Evolutionary conservation across 441 rosid genomes (phyloP).

Genomic region (Viola pubescens): DNA sequence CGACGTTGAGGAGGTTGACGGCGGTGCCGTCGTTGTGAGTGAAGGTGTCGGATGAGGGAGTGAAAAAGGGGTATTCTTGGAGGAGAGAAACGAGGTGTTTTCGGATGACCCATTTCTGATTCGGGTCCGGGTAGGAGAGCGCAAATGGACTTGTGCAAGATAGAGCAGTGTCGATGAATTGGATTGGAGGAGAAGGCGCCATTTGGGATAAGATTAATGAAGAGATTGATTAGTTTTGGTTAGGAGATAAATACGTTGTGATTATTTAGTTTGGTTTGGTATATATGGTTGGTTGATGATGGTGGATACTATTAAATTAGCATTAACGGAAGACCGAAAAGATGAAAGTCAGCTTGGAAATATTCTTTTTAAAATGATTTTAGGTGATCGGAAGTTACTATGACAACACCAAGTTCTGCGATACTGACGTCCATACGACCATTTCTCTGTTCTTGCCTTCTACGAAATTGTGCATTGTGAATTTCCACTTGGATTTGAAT

Average conservation of each 20-base stretch:
- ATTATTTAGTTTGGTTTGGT: too few species aligned
- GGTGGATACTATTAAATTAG: not conserved
- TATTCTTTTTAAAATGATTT: not conserved
- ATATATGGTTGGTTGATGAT: too few species aligned
- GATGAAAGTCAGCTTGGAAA: conserved; percentile 17
- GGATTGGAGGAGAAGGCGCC: conserved; percentile 30
- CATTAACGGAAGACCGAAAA: conserved; percentile 13
- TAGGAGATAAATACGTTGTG: too few species aligned
- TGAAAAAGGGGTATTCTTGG: conserved; percentile 34
- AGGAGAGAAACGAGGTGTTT: conserved; percentile 43
- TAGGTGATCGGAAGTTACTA: conserved; percentile 3
- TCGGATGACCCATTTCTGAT: conserved; percentile 46
- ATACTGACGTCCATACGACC: too few species aligned
- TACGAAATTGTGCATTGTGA: too few species aligned
- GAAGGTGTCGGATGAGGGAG: conserved; percentile 31
- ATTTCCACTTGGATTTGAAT: too few species aligned
- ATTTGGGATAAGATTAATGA: conserved; percentile 9
- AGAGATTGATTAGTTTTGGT: not conserved
- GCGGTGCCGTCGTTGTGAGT: conserved; percentile 46
- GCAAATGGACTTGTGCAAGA: conserved; percentile 22
- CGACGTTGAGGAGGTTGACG: conserved; percentile 35
- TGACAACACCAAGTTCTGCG: not conserved
- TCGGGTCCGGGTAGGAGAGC: conserved; percentile 45
- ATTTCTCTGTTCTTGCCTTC: too few species aligned
- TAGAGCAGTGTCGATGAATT: conserved; percentile 53